phyloP scores from a whole-genome alignment of 1,284 basidiomycete genomes.

The Mycocalia duriaeana region DNA sequence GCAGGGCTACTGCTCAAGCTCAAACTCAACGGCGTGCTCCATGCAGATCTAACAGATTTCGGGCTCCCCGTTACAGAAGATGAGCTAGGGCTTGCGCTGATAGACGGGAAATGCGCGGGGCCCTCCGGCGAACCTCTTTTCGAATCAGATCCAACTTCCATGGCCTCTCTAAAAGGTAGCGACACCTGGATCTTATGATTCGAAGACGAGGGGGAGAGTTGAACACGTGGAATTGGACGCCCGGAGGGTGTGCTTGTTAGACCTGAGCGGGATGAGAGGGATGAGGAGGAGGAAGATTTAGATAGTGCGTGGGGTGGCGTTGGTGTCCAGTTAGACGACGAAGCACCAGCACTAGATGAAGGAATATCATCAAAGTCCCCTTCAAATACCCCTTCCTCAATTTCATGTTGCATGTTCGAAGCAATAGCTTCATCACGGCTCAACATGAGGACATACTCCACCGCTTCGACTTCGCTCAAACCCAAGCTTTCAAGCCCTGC shows the following conservation, averaged over 20 bases:
- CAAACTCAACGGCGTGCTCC: constrained; percentile 9
- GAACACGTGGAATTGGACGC: constrained; percentile 13
- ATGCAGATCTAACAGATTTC: not conserved
- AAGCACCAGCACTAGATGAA: constrained; percentile 4
- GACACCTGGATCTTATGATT: not conserved
- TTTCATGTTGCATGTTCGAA: constrained; percentile 8
- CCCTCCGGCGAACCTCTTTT: not conserved
- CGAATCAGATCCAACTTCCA: constrained; percentile 5
- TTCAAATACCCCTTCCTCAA: constrained; percentile 55
- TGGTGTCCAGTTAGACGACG: too few relatives aligned
- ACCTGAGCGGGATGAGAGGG: constrained; percentile 8
- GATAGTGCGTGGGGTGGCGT: too few relatives aligned
- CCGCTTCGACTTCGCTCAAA: constrained; percentile 70
- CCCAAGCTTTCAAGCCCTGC: constrained; percentile 59
- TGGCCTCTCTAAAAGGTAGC: constrained; percentile 19
- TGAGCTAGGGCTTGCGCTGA: not conserved
- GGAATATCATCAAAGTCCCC: constrained; percentile 46
- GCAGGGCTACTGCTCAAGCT: constrained; percentile 24
- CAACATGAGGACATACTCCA: constrained; percentile 83
- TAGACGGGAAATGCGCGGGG: not conserved
- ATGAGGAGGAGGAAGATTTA: constrained; percentile 14
- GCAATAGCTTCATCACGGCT: constrained; percentile 68
- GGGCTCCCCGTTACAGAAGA: not conserved
- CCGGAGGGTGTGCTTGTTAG: constrained; percentile 10
- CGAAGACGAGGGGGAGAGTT: constrained; percentile 22